Evolutionary conservation across 2,329 filamentous ascomycete genomes (phyloP), one percentile per base, ranked within the genome.

Genomic region (Arthrobotrys sphaeroides): DNA sequence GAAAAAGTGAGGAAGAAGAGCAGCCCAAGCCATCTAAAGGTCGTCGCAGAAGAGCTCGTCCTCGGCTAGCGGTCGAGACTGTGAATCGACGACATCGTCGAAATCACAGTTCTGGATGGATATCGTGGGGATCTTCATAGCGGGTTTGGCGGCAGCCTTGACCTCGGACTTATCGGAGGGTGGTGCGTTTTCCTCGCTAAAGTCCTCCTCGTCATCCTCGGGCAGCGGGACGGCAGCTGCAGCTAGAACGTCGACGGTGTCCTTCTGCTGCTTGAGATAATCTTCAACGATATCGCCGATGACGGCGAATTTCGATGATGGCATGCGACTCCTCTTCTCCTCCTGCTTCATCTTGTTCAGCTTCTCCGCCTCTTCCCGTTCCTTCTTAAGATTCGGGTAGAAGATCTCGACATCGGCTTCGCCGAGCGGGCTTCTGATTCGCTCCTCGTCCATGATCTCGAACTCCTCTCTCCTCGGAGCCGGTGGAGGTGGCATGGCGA

Each of bases 331-430:
- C 38, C 62, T 40, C 42, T 66, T 59, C n/a, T 72, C 45, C 33
- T 40, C 59, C 24, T 31, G 22, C 9, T 67, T 73, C 45, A 64
- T 62, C 47, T 57, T 55, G 28, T 65, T 64, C 0, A 61, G 16
- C 26, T 64, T 69, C 13, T 69, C 57, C 12, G 72, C 72, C 31
- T 69, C 72, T 18, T 69, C 64, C 7, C 72, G 36, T 24, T 75
- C 72, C 49, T 75, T 69, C 47, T 75, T 75, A 16, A 69, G 47
- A 20, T 42, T 45, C 0, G 72, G 72, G 49, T 75, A 75, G 59
- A 75, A 75, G 31, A 75, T 69, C 40, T 75, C 72, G n/a, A 75
- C 72, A 24, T 75, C 72, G 12, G 55, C 72, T 18, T 69, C 64
- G 45, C 72, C 72, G 28, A 75, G 64, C 26, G 72, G 72, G 31